Conservation (phyloP, 2,329 filamentous ascomycete genomes). For the Chalara sp. region DNA sequence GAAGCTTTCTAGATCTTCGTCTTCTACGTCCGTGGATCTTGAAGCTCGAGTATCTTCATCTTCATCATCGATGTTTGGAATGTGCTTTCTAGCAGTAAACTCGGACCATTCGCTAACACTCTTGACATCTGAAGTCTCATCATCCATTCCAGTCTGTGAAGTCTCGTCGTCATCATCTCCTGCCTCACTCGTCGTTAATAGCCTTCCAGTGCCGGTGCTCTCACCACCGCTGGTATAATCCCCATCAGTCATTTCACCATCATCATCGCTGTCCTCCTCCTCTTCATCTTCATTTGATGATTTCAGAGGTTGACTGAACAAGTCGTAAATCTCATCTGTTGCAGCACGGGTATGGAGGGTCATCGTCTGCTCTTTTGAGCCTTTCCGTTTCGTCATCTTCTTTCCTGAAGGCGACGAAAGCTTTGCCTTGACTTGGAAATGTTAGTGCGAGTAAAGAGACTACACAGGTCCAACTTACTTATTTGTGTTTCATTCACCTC, state of each 20-base stretch:
- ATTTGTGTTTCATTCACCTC: slow-evolving; percentile 91
- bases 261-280: slow-evolving; percentile 55
- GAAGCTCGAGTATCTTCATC: slow-evolving; percentile 35
- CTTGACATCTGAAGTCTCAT: slow-evolving; percentile 50
- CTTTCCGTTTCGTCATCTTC: slow-evolving; percentile 67
- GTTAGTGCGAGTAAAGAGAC: slow-evolving; percentile 22
- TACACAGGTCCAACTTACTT: slow-evolving; percentile 51
- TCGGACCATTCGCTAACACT: slow-evolving; percentile 83
- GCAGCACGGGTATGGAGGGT: slow-evolving; percentile 92
- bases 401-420: slow-evolving; percentile 81
- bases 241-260: slow-evolving; percentile 52
- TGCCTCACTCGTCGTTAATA: slow-evolving; percentile 59
- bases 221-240: slow-evolving; percentile 83
- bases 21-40: slow-evolving; percentile 33
- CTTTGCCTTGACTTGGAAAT: slow-evolving; percentile 73
- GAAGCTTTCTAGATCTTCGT: slow-evolving; percentile 24
- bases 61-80: slow-evolving; percentile 41
- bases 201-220: slow-evolving; percentile 71
- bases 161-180: slow-evolving; percentile 45
- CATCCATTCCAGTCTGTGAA: background rate
- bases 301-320: slow-evolving; percentile 81
- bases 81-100: slow-evolving; percentile 68
- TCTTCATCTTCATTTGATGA: slow-evolving; percentile 29
- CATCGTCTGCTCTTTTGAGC: slow-evolving; percentile 81
- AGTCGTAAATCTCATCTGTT: slow-evolving; percentile 94